Evolutionary conservation across 2,329 filamentous ascomycete species (phyloP).

Genomic region (Paecilomyces niveus): DNA sequence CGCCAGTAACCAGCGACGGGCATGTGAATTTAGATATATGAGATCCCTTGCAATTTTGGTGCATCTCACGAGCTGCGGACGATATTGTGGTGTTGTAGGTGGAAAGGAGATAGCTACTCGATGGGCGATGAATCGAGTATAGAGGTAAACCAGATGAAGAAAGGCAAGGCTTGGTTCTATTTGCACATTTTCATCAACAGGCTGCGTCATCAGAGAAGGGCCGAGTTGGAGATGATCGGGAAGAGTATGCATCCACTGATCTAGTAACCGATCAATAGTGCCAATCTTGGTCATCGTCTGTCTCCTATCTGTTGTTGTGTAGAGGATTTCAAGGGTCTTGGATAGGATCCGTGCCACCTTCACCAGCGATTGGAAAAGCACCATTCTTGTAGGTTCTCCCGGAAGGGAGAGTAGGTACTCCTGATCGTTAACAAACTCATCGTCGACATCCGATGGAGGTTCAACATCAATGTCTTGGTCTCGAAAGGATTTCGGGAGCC

Average conservation of each 20-base stretch:
- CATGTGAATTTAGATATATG: conserved; percentile 3
- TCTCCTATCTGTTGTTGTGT: conserved; percentile 7
- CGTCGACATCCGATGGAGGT: conserved; percentile 7
- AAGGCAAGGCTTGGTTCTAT: conserved; percentile 7
- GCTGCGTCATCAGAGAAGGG: background rate
- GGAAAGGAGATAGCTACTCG: conserved; percentile 7
- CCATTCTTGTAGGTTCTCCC: conserved; percentile 8
- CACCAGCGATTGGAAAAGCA: conserved; percentile 8
- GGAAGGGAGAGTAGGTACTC: conserved; percentile 8
- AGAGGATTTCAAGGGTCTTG: conserved; percentile 8
- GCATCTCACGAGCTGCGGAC: conserved; percentile 1
- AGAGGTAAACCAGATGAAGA: conserved; percentile 7
- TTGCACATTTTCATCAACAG: background rate
- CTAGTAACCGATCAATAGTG: conserved; percentile 5
- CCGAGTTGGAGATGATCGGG: conserved; percentile 8
- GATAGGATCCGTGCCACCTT: conserved; percentile 7
- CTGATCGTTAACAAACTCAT: conserved; percentile 6
- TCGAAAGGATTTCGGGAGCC: conserved; percentile 8
- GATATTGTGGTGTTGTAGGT: conserved; percentile 2
- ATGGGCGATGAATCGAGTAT: conserved; percentile 4
- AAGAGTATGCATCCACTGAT: conserved; percentile 7
- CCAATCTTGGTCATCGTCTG: conserved; percentile 8
- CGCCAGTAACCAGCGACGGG: conserved; percentile 2
- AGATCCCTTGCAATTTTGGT: conserved; percentile 3
- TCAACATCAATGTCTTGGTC: conserved; percentile 6